phyloP scores from a whole-genome alignment of 1,284 basidiomycete species.

The Apiotrichum mycotoxinovorans region DNA sequence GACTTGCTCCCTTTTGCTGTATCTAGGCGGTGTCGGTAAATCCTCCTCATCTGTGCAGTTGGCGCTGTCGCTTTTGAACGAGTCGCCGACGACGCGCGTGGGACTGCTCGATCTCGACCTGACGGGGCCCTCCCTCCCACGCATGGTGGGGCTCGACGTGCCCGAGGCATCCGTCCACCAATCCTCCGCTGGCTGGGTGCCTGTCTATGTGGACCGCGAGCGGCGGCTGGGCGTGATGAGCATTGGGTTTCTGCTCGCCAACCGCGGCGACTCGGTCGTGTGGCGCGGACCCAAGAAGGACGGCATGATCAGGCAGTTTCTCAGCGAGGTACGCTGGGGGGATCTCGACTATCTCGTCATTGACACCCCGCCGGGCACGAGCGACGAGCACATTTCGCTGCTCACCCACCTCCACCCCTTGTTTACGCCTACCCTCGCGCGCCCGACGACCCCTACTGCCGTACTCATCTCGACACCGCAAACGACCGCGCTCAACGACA shows the following conservation, averaged over 20 bases:
- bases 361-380: slow-evolving; percentile 97
- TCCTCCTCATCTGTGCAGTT: slow-evolving; percentile 92
- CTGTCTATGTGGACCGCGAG: slow-evolving; percentile 81
- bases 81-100: slow-evolving; percentile 60
- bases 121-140: slow-evolving; percentile 92
- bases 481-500: slow-evolving; percentile 91
- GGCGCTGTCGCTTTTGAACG: slow-evolving; percentile 76
- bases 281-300: slow-evolving; percentile 99
- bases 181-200: slow-evolving; percentile 94
- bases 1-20: no score
- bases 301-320: slow-evolving; percentile 97
- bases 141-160: slow-evolving; percentile 91
- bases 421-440: slow-evolving; percentile 57
- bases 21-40: slow-evolving; percentile 89
- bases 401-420: slow-evolving; percentile 88
- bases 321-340: slow-evolving; percentile 95
- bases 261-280: slow-evolving; percentile 86
- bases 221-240: slow-evolving; percentile 87
- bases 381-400: slow-evolving; percentile 95
- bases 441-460: slow-evolving; percentile 59
- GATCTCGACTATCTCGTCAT: slow-evolving; percentile 93
- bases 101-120: slow-evolving; percentile 95
- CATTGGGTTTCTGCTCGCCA: slow-evolving; percentile 89
- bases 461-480: slow-evolving; percentile 97
- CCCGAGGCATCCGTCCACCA: slow-evolving; percentile 66